These are phyloP conservation scores for Phytophthora agathidicida DNA, from an alignment of 352 stramenopile species.

Conservation along the genomic window DNA sequence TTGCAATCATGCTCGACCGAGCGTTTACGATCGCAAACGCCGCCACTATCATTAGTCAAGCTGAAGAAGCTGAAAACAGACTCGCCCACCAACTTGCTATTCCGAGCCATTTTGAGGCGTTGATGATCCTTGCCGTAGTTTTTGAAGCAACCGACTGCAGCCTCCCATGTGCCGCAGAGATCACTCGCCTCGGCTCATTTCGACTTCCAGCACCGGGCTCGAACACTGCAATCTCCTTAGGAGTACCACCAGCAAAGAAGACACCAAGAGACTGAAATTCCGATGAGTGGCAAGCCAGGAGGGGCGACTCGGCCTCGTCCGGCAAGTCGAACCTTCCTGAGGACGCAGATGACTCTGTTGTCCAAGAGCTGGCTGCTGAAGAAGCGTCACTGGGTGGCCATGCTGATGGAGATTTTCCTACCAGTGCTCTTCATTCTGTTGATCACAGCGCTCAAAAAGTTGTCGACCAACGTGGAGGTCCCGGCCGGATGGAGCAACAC, in stretches of 20 bases:
- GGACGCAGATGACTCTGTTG: conserved; percentile 48
- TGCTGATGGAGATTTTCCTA: conserved; percentile 59
- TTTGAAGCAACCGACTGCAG: conserved; percentile 27
- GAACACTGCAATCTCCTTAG: neutral
- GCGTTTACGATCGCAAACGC: conserved; percentile 15
- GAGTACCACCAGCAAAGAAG: neutral
- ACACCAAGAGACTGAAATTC: neutral
- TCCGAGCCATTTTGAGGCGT: no score
- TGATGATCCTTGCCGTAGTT: no score
- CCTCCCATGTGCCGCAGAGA: no score
- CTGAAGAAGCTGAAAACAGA: no score
- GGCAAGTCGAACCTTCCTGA: conserved; percentile 10
- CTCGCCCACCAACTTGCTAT: no score
- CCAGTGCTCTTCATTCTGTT: conserved; percentile 76
- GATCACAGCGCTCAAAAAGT: conserved; percentile 52
- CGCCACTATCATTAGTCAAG: no score
- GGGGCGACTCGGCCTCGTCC: conserved; percentile 9
- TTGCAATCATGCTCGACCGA: conserved; percentile 4
- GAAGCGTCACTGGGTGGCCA: conserved; percentile 61
- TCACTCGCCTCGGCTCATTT: conserved; percentile 14
- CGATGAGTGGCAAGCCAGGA: conserved; percentile 21
- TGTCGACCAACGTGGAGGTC: conserved; percentile 62
- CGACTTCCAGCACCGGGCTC: neutral
- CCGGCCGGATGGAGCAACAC: conserved; percentile 64
- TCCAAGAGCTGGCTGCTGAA: conserved; percentile 84